Base-by-base conservation (phyloP, 192 early-diverging fungal species). In the Coemansia erecta region DNA sequence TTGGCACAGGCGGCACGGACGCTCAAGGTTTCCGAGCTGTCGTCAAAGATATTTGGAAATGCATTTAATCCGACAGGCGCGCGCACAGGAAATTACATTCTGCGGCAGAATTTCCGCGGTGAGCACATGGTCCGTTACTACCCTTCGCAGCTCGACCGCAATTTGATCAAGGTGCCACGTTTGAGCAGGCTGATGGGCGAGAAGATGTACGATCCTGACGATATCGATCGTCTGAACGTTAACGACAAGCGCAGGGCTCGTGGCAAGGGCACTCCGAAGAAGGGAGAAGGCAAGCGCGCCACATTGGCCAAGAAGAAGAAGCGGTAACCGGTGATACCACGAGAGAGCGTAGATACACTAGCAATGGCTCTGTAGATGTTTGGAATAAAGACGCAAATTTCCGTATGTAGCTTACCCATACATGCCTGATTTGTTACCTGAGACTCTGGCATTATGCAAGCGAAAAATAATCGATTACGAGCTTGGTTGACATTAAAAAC, bases 231-330 rank as follows among this genome's bases (percentile, higher is more conserved):
- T 17, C 67, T 88, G 23, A 87, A 88, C 43, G 85, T 84, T 46
- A 69, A 87, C 59, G 84, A 87, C 3, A 80, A 80, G 69, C 77
- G 81, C 64, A 88, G 81, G 74, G 82, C 82, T 46, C 84, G 89
- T 42, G 89, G 89, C 54, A 90, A 90, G 82, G 87, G 89, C 37
- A 81, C 87, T 13, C 87, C 87, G 35, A 89, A 89, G 85, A 90
- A 90, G 73, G 77, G 77, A 18, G 59, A 72, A 22, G 77, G 77
- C 51, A 80, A 69, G 63, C 71, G 77, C 9, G 77, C 77, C 6
- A 28, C 63, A 9, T 46, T 77, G 58, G 57, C 65, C 43, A 78
- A 78, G 55, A 70, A 46, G 14, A 60, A 78, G 55, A 78, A 78
- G 60, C 45, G 49, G 61, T 61, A 58, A 49, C 18, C 18, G 8